These are phyloP conservation scores for Nyssa sinensis DNA, from an alignment of 148 eudicot species.

Conservation along the genomic window DNA sequence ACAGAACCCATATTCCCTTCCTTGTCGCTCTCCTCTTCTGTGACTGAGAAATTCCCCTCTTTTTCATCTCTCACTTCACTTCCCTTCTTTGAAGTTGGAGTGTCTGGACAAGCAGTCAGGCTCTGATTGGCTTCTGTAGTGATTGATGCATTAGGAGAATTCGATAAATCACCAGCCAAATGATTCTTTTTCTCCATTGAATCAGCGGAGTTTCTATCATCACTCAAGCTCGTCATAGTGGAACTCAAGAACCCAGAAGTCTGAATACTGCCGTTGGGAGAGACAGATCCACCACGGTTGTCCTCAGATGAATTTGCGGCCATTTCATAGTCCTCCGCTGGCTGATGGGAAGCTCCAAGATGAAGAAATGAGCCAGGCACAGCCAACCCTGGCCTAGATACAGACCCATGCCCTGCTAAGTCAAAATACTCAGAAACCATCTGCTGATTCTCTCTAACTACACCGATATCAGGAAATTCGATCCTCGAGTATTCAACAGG, in stretches of 20 bases:
- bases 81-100: slow-evolving; percentile 23
- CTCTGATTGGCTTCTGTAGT: slow-evolving; percentile 26
- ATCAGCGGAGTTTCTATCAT: slow-evolving; percentile 58
- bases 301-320: slow-evolving; percentile 39
- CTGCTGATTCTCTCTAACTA: slow-evolving; percentile 48
- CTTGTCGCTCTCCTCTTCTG: slow-evolving; percentile 22
- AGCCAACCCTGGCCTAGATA: slow-evolving; percentile 20
- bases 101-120: slow-evolving; percentile 13
- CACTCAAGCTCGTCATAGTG: slow-evolving; percentile 53
- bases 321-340: slow-evolving; percentile 54
- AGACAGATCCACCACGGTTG: slow-evolving; percentile 24
- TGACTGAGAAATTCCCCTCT: slow-evolving; percentile 3
- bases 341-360: slow-evolving; percentile 41
- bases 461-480: slow-evolving; percentile 68
- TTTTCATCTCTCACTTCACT: slow-evolving; percentile 19
- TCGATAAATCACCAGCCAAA: slow-evolving; percentile 15
- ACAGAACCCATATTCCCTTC: slow-evolving; percentile 10
- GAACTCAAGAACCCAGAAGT: slow-evolving; percentile 53
- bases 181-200: slow-evolving; percentile 34
- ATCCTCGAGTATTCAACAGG: slow-evolving; percentile 56
- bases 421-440: slow-evolving; percentile 65
- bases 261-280: slow-evolving; percentile 31
- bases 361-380: slow-evolving; percentile 59
- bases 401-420: slow-evolving; percentile 20
- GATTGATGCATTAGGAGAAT: slow-evolving; percentile 11